Percentiles rank a stretch among this genome's conserved stretches.
Conservation (phyloP, 1,284 basidiomycete species). For the Rhodofomes roseus region DNA sequence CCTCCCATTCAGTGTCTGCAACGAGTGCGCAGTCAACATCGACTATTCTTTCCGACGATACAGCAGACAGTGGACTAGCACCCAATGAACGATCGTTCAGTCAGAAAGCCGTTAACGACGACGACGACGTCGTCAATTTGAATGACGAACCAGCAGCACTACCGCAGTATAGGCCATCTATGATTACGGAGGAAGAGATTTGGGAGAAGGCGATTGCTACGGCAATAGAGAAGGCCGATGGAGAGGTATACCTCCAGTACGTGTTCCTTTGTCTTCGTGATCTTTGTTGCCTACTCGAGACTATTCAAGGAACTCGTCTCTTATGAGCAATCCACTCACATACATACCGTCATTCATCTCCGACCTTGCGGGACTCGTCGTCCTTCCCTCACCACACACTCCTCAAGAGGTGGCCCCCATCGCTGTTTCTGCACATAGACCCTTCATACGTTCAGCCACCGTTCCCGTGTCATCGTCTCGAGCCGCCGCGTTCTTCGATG, state of each 20-base stretch:
- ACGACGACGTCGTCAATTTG: not conserved
- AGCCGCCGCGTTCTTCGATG: not conserved
- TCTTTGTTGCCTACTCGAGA: not conserved
- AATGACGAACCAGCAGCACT: not conserved
- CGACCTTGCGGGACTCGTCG: conserved; percentile 39
- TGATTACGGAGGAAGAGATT: conserved; percentile 9
- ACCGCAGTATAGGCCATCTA: not conserved
- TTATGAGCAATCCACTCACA: conserved; percentile 23
- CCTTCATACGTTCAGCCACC: conserved; percentile 11
- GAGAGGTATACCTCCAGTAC: conserved; percentile 19
- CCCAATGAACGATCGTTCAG: not conserved
- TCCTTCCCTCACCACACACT: conserved; percentile 24
- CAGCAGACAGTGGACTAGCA: not conserved
- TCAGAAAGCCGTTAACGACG: too few relatives aligned
- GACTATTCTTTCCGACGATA: not conserved
- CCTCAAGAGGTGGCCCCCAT: conserved; percentile 10
- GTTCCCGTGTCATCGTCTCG: not conserved
- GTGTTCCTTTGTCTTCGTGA: not conserved
- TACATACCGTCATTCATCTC: conserved; percentile 38
- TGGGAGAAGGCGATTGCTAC: conserved; percentile 19
- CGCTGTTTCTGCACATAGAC: conserved; percentile 8
- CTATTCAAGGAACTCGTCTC: not conserved
- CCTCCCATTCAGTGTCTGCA: conserved; percentile 7
- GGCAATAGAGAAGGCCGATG: conserved; percentile 19
- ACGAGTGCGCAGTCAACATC: conserved; percentile 4